Conservation (phyloP, 2,329 filamentous ascomycete species). For the Tolypocladium endophyticum region DNA sequence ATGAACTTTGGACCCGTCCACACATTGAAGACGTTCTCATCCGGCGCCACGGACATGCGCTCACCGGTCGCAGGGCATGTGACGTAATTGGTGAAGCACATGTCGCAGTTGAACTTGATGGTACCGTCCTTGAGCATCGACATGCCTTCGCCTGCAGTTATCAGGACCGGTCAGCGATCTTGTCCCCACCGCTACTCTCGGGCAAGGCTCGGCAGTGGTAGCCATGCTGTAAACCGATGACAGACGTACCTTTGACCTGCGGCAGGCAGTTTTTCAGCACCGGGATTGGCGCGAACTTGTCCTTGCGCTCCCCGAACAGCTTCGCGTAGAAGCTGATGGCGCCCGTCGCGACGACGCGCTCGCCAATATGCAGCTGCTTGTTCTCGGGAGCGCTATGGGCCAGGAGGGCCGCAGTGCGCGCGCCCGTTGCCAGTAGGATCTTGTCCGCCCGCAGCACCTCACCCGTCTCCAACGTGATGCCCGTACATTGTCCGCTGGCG, state of each 20-base stretch:
- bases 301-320: slow-evolving; percentile 30
- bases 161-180: slow-evolving; percentile 2
- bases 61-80: slow-evolving; percentile 34
- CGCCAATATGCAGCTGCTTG: slow-evolving; percentile 38
- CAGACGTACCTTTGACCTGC: slow-evolving; percentile 27
- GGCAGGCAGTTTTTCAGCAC: slow-evolving; percentile 37
- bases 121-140: slow-evolving; percentile 34
- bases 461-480: slow-evolving; percentile 38
- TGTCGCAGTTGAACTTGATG: slow-evolving; percentile 52
- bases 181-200: not conserved
- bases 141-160: slow-evolving; percentile 27
- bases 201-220: not conserved
- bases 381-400: slow-evolving; percentile 38
- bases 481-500: slow-evolving; percentile 31
- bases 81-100: slow-evolving; percentile 45
- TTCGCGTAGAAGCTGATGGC: slow-evolving; percentile 31
- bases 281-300: slow-evolving; percentile 37
- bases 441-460: slow-evolving; percentile 37
- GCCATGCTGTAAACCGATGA: not conserved
- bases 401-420: slow-evolving; percentile 44
- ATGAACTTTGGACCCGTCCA: slow-evolving; percentile 28
- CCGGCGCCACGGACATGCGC: slow-evolving; percentile 40
- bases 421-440: slow-evolving; percentile 44
- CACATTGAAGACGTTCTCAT: slow-evolving; percentile 28
- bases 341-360: slow-evolving; percentile 46